Base-by-base conservation (phyloP, 2,329 filamentous ascomycete species). In the Colletotrichum sp. region DNA sequence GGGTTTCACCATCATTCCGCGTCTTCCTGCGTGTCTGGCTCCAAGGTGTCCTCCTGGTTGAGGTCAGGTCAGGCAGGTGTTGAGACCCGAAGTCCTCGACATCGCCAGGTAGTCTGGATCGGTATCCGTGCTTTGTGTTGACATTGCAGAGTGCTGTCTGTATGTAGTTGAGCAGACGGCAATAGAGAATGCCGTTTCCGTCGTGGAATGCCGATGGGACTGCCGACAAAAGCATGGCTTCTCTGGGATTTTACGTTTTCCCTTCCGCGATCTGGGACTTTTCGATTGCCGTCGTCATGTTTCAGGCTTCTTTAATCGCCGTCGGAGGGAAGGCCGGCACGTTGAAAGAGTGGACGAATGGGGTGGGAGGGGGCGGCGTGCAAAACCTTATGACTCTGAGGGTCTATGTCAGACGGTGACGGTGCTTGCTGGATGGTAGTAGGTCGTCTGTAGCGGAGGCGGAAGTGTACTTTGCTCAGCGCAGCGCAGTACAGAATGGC, bases 261-360 rank as follows among this genome's bases (percentile, higher is more conserved):
- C 26, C 30, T 61, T 61, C 9, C 28, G 18, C 30, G 58, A 61
- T 55, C 28, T 61, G 30, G 61, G 61, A 58, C 63, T 73, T 58
- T 58, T 58, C 63, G 63, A 52, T 75, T 75, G 63, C 56, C 69
- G 62, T 58, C 56, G 36, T 34, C 62, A 48, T 62, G 69, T 72
- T 75, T 75, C 69, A 72, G 69, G 48, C 56, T 28, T 59, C 24
- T 34, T 48, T 62, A 62, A 59, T 75, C 56, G 63, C 69, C 56
- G 69, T 21, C 69, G 69, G 69, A 26, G 28, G 24, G 32, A 74
- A 72, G 9, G 63, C 69, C 56, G 73, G 12, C 34, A 16, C 38
- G 26, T 4, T 58, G 5, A 24, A 7, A 13, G 24, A 28, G 21
- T 36, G 30, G 58, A 18, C n/a, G 63, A 55, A 63, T 55, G 30